Evolutionary conservation across 179 eudicot genomes (phyloP).

Genomic region (Corrigiola litoralis): DNA sequence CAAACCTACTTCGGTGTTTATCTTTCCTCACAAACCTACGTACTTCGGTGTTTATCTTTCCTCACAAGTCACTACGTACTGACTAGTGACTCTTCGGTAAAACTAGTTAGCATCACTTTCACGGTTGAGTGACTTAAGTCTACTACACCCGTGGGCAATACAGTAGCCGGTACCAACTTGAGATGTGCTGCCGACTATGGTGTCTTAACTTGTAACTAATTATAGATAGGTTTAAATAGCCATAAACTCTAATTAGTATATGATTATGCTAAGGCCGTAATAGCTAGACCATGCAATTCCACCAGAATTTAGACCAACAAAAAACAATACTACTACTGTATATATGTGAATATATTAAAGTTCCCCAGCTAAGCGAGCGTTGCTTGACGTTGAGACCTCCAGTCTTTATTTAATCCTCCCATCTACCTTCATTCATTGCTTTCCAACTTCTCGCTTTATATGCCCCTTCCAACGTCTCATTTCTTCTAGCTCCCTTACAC

Average conservation of each 20-base stretch:
- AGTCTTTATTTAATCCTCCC: constrained; percentile 51
- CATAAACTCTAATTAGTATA: too few species aligned
- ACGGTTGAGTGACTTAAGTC: too few species aligned
- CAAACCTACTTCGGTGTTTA: too few species aligned
- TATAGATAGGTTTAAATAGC: background rate
- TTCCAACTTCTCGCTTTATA: constrained; percentile 1
- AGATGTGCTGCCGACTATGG: too few species aligned
- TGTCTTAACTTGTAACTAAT: constrained; percentile 20
- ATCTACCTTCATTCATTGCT: constrained; percentile 59
- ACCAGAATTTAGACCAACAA: background rate
- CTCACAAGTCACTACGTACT: too few species aligned
- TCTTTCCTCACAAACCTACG: too few species aligned
- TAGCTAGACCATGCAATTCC: background rate
- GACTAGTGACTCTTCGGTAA: background rate
- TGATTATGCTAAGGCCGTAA: constrained; percentile 1
- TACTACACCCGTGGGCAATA: background rate
- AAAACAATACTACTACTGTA: background rate
- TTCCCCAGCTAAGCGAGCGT: constrained; percentile 41
- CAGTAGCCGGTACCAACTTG: background rate
- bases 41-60: too few species aligned
- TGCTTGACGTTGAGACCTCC: constrained; percentile 42
- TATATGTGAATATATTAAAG: constrained; percentile 14
- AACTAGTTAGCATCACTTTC: background rate
- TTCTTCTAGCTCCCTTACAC: background rate
- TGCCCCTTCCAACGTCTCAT: background rate